phyloP scores from a whole-genome alignment of 176 grass and related monocot genomes.

The Zoysia pacifica region DNA sequence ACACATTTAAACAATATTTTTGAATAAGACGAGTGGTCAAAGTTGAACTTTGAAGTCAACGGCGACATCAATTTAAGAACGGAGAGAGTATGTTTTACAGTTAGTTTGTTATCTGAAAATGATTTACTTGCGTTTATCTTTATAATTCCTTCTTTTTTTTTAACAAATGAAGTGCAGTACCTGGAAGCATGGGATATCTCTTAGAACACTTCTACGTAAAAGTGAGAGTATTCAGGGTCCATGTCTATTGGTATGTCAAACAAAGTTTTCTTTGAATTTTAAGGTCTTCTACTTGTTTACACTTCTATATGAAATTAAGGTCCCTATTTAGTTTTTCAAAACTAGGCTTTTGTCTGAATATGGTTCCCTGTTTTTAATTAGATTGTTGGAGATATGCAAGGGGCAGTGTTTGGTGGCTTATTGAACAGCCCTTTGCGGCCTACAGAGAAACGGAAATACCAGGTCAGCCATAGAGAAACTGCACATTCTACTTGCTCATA shows the following conservation, averaged over 20 bases:
- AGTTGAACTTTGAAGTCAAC: too few species aligned
- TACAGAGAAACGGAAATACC: constrained; percentile 88
- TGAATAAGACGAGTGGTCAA: too few species aligned
- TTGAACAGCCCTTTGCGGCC: constrained; percentile 77
- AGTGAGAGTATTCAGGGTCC: constrained; percentile 64
- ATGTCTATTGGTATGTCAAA: constrained; percentile 71
- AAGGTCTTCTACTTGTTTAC: constrained; percentile 2
- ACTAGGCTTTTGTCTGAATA: background rate
- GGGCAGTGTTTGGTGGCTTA: constrained; percentile 88
- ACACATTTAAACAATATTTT: too few species aligned
- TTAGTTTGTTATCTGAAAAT: constrained; percentile 13
- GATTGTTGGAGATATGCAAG: constrained; percentile 82
- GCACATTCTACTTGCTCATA: background rate
- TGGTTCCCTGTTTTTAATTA: constrained; percentile 29
- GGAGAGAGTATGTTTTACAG: too few species aligned
- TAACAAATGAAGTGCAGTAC: constrained; percentile 81
- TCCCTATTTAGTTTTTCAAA: background rate
- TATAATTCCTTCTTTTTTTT: constrained; percentile 52
- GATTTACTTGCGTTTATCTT: constrained; percentile 22
- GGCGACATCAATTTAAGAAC: too few species aligned
- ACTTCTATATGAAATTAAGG: background rate
- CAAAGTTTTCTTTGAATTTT: constrained; percentile 40
- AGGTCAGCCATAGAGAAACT: constrained; percentile 47
- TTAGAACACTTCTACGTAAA: constrained; percentile 79
- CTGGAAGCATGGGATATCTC: constrained; percentile 95